Evolutionary conservation across 1,139 yeast genomes (phyloP).

Genomic region (Diutina siamensis): DNA sequence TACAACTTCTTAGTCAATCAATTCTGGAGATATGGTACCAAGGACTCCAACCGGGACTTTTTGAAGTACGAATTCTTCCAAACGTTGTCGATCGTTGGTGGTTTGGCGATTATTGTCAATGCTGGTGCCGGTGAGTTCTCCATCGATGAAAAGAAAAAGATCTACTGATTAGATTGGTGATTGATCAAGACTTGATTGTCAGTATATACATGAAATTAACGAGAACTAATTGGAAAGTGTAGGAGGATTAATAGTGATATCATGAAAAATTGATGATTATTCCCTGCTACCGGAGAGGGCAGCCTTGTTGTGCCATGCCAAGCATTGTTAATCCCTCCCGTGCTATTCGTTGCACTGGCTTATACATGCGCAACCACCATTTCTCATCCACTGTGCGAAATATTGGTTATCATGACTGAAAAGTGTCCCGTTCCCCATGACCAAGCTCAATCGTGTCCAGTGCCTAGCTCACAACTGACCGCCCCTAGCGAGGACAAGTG

Average conservation of each 20-base stretch:
- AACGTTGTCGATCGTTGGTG: constrained; percentile 90
- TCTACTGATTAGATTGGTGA: constrained; percentile 34
- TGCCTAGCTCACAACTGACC: neutral
- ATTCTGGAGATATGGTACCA: constrained; percentile 70
- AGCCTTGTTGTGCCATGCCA: too few species aligned
- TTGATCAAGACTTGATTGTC: too few species aligned
- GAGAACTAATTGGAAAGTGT: neutral
- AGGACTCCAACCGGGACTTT: constrained; percentile 77
- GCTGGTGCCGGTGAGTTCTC: constrained; percentile 96
- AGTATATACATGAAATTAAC: neutral
- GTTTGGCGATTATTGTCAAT: constrained; percentile 77
- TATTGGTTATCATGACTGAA: neutral
- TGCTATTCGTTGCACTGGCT: too few species aligned
- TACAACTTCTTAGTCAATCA: constrained; percentile 78
- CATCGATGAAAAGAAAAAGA: constrained; percentile 92
- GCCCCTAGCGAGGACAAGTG: neutral
- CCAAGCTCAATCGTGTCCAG: neutral
- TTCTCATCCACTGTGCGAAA: too few species aligned
- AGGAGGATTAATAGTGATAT: too few species aligned
- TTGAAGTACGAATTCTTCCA: constrained; percentile 91
- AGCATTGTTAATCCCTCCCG: too few species aligned
- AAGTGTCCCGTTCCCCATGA: neutral
- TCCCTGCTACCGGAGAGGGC: too few species aligned
- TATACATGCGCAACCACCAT: too few species aligned
- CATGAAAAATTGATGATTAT: too few species aligned